Conservation (phyloP, 2,329 filamentous ascomycete genomes). For the Cladosporium oxysporum region DNA sequence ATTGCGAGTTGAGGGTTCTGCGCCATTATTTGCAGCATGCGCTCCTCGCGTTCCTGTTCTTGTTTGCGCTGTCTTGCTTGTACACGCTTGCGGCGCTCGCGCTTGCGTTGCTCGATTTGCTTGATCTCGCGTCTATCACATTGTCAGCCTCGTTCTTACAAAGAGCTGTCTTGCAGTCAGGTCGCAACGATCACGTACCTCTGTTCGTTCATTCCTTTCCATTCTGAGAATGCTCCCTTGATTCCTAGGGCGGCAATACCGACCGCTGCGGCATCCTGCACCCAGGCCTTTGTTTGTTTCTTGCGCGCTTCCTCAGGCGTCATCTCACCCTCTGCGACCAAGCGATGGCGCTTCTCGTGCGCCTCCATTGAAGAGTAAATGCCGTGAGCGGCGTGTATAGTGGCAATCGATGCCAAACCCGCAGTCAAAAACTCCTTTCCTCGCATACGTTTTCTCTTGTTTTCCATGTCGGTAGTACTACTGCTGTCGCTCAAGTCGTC, state of each 20-base stretch:
- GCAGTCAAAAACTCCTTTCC: conserved; percentile 67
- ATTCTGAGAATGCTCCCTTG: conserved; percentile 65
- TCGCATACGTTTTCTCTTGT: conserved; percentile 63
- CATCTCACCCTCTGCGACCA: conserved; percentile 65
- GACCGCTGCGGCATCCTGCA: conserved; percentile 66
- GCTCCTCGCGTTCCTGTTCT: conserved; percentile 42
- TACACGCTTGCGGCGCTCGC: conserved; percentile 43
- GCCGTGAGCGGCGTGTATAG: conserved; percentile 67
- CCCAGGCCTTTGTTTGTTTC: conserved; percentile 62
- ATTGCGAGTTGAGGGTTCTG: conserved; percentile 33
- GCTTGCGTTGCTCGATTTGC: conserved; percentile 53
- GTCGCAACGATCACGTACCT: conserved; percentile 46
- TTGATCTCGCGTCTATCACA: conserved; percentile 43
- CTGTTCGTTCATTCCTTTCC: conserved; percentile 67
- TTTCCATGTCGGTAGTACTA: conserved; percentile 58
- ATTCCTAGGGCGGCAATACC: conserved; percentile 68
- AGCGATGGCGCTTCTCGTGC: conserved; percentile 60
- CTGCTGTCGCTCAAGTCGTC: conserved; percentile 35
- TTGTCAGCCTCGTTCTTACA: conserved; percentile 23
- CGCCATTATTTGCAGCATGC: conserved; percentile 39
- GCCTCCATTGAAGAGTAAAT: conserved; percentile 66
- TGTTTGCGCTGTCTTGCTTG: conserved; percentile 48
- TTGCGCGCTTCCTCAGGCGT: conserved; percentile 62
- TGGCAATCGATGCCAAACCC: conserved; percentile 67
- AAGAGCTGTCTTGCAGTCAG: neutral